Evolutionary conservation across 345 rosid species (phyloP), one percentile per base, ranked within the genome.

Genomic region (Pugionium dolabratum): DNA sequence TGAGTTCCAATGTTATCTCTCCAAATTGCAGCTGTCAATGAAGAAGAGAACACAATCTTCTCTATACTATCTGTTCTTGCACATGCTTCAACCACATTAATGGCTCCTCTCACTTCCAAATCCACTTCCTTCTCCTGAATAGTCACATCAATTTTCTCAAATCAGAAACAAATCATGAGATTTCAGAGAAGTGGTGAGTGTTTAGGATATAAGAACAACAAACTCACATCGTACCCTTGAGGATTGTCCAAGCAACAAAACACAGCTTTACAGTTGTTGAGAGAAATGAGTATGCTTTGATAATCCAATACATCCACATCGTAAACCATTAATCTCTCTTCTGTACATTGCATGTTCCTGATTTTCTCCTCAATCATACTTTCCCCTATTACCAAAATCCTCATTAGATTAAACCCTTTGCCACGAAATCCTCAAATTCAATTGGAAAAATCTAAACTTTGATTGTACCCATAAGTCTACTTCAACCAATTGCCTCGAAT

Each of bases 81-180:
- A 62, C 97, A 84, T 7, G 97, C 97, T 75, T 91, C 97, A 41
- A 88, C 85, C 41, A 84, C 86, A 77, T 91, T 88, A 44, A 86
- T 86, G 4, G 86, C 94, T 74, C 91, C 96, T 74, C 94, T 84
- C 7, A 83, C 91, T 64, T 91, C 97, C 81, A 81, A 62, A 79
- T 91, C 90, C 62, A 69, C 85, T 64, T 62, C 74, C 6, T 67
- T 54, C 37, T 88, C 96, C 87, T 91, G 59, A 43, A 59, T 7
- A 7, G 18, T 4, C 46, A 32, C 62, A 54, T 2, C 62, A 62
- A 18, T 0, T 18, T 18, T 18, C 18, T 18, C 18, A 18, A 18
- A 18, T 18, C 0, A 18, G 18, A 18, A 18, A 18, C 18, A 18
- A 18, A 18, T 18, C 0, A 36, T 29, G 28, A 36, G 9, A 59